A percentile compares a stretch with the other conserved stretches of the same genome.
phyloP scores from a whole-genome alignment of 2,329 filamentous ascomycete species.

The Simplicillium sp. region DNA sequence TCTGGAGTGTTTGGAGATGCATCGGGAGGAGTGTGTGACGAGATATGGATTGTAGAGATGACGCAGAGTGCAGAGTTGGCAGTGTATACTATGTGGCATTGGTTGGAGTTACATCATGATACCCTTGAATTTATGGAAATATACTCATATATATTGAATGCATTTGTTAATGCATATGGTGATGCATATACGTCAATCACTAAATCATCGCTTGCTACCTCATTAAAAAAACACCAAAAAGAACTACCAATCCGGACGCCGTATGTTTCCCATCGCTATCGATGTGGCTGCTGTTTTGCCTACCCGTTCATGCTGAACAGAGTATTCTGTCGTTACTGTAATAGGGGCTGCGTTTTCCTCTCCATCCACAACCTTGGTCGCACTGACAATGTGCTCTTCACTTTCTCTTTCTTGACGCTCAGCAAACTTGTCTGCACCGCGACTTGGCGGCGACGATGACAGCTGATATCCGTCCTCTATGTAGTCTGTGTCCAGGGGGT shows the following conservation, averaged over 20 bases:
- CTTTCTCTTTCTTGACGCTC: neutral
- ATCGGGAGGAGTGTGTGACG: slow-evolving; percentile 62
- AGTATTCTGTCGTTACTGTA: slow-evolving; percentile 1
- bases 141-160: slow-evolving; percentile 14
- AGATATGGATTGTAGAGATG: slow-evolving; percentile 41
- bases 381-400: neutral
- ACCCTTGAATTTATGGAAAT: slow-evolving; percentile 11
- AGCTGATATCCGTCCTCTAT: slow-evolving; percentile 1
- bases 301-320: neutral
- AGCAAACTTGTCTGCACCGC: neutral
- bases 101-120: slow-evolving; percentile 1
- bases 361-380: neutral
- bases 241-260: neutral
- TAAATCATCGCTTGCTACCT: neutral
- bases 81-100: neutral
- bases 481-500: neutral
- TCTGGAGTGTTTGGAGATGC: slow-evolving; percentile 61
- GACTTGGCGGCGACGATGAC: neutral
- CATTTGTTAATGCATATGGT: neutral
- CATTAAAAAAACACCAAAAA: too few relatives aligned
- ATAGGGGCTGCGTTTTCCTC: neutral
- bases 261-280: neutral
- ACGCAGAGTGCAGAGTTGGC: too few relatives aligned
- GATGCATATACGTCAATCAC: neutral
- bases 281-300: neutral